Evolutionary conservation across 345 rosid species (phyloP), one percentile per base, ranked within the genome.

Genomic region (Xanthoceras sorbifolium): DNA sequence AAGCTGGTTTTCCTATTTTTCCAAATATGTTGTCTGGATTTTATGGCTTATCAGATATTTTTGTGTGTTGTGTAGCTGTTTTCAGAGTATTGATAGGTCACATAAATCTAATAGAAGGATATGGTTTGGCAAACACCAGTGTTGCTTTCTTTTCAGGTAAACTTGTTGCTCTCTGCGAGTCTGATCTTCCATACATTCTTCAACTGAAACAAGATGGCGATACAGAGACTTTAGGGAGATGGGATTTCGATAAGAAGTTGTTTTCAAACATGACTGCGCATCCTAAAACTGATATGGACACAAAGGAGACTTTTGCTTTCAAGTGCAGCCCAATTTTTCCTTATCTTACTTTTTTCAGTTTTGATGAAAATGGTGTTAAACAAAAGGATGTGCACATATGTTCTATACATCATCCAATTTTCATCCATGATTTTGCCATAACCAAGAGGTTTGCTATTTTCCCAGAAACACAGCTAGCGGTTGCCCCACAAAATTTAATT

Each of bases 251-350:
- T 31, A 36, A 34, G 17, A 70, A 64, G 32, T 32, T 82, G 14
- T 44, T 75, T 5, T 46, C 73, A 1, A 74, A 28, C 79, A 78
- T 82, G 84, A 82, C 79, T 4, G 82, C 82, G 0, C 84, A 78
- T 55, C 82, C 79, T 9, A 75, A 78, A 18, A 14, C 59, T 2
- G 82, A 82, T 40, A 6, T 7, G 23, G 76, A 75, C 0, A 70
- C 84, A 3, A 71, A 52, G 1, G 79, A 82, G 40, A 44, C 74
- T 1, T 82, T 82, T 71, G 82, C 82, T 55, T 82, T 74, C 28
- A 28, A 50, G 2, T 70, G 59, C 48, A 75, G 73, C 61, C 63
- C 44, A 0, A 0, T 44, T 2, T 55, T n/a, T 40, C 83, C 80
- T 25, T 55, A 65, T 40, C 72, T 76, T 11, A 76, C 79, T 17